Evolutionary conservation across 352 stramenopile species (phyloP).

Genomic region (Paralagenidium karlingii): DNA sequence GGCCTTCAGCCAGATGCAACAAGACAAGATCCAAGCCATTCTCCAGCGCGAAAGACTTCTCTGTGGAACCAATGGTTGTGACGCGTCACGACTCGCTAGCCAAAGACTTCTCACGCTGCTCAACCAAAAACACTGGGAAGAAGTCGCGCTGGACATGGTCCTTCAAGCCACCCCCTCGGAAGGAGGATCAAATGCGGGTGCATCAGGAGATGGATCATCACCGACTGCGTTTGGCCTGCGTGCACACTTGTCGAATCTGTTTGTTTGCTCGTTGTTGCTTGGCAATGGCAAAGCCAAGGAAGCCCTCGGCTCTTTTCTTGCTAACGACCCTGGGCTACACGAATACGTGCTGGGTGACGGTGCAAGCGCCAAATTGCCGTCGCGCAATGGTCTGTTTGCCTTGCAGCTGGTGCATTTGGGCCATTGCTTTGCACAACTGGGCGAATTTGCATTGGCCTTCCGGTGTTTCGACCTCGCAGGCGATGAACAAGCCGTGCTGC

Average conservation of each 20-base stretch:
- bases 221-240: no score
- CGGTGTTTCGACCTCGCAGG: slow-evolving; percentile 59
- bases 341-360: slow-evolving; percentile 52
- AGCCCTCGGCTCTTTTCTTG: slow-evolving; percentile 31
- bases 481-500: slow-evolving; percentile 47
- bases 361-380: slow-evolving; percentile 46
- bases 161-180: no score
- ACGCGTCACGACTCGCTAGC: no score
- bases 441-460: slow-evolving; percentile 34
- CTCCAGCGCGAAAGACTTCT: slow-evolving; percentile 47
- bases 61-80: no score
- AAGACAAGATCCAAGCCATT: slow-evolving; percentile 25
- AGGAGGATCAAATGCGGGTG: no score
- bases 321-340: slow-evolving; percentile 36
- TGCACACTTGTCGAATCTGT: background rate
- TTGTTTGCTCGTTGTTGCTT: slow-evolving; percentile 25
- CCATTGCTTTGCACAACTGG: slow-evolving; percentile 26
- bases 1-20: slow-evolving; percentile 6
- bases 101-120: no score
- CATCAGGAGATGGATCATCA: no score
- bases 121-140: no score
- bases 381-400: slow-evolving; percentile 22
- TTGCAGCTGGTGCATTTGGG: slow-evolving; percentile 26
- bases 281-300: slow-evolving; percentile 41
- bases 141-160: no score